Conservation (phyloP, 768 basidiomycete genomes). For the Russula olivacea region DNA sequence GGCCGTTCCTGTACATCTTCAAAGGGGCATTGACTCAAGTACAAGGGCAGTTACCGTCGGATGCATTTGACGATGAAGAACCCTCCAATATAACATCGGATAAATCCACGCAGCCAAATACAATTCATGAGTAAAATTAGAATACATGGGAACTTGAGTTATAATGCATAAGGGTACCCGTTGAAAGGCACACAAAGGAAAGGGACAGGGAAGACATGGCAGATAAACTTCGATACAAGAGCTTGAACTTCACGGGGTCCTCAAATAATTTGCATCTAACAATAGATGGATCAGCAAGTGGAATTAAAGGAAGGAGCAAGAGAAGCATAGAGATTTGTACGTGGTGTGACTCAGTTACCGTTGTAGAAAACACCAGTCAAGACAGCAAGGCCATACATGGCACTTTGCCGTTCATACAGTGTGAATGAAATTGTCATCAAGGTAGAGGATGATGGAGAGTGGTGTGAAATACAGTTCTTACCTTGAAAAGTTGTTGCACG, state of each 20-base stretch:
- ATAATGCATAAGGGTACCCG: not conserved
- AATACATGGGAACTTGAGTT: not conserved
- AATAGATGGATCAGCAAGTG: conserved; percentile 3
- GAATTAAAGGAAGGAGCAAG: not conserved
- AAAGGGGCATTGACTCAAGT: conserved; percentile 80
- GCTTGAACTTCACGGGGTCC: not conserved
- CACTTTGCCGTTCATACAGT: conserved; percentile 57
- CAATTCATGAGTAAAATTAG: not conserved
- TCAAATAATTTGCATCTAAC: not conserved
- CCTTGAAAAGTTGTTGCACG: not conserved
- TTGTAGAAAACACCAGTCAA: conserved; percentile 64
- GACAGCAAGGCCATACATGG: conserved; percentile 37
- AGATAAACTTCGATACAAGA: not conserved
- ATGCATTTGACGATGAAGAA: conserved; percentile 65
- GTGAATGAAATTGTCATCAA: conserved; percentile 64
- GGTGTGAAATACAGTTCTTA: not conserved
- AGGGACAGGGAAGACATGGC: not conserved
- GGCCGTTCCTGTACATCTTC: conserved; percentile 73
- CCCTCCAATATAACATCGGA: conserved; percentile 10
- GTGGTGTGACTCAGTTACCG: conserved; percentile 63
- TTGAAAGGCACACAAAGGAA: not conserved
- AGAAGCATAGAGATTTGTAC: conserved; percentile 16
- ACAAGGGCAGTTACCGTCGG: conserved; percentile 80
- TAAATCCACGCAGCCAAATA: not conserved
- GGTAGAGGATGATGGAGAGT: conserved; percentile 15